These are phyloP conservation scores for Aegilops sharonensis DNA, from an alignment of 176 grass and related monocot species.

Conservation along the genomic window DNA sequence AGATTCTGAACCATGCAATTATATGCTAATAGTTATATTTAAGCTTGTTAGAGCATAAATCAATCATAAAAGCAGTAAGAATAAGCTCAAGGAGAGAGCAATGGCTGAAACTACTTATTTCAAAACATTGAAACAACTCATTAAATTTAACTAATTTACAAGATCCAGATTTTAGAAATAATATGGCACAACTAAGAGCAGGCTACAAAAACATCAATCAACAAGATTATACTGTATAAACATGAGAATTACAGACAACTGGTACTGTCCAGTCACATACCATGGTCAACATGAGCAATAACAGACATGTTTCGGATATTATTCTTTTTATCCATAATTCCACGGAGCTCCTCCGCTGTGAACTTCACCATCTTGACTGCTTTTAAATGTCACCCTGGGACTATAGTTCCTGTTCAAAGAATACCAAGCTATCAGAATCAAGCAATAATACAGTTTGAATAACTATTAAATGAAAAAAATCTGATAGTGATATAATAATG, in stretches of 20 bases:
- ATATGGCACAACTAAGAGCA: background rate
- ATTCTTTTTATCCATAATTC: constrained; percentile 84
- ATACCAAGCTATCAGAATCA: background rate
- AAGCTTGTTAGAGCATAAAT: background rate
- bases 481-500: background rate
- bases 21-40: background rate
- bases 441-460: background rate
- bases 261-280: constrained; percentile 12
- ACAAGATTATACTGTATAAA: background rate
- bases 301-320: constrained; percentile 91
- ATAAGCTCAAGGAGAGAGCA: background rate
- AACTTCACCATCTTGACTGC: constrained; percentile 92
- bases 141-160: too few species aligned
- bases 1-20: background rate
- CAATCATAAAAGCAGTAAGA: background rate
- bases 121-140: background rate
- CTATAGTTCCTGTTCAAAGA: background rate
- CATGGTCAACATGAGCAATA: constrained; percentile 86
- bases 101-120: background rate
- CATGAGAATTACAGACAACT: background rate
- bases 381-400: constrained; percentile 28
- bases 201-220: background rate
- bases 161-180: background rate
- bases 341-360: constrained; percentile 69
- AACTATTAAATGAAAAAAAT: background rate